Conservation (phyloP, 1,139 yeast species). For the Kazachstania sp. region DNA sequence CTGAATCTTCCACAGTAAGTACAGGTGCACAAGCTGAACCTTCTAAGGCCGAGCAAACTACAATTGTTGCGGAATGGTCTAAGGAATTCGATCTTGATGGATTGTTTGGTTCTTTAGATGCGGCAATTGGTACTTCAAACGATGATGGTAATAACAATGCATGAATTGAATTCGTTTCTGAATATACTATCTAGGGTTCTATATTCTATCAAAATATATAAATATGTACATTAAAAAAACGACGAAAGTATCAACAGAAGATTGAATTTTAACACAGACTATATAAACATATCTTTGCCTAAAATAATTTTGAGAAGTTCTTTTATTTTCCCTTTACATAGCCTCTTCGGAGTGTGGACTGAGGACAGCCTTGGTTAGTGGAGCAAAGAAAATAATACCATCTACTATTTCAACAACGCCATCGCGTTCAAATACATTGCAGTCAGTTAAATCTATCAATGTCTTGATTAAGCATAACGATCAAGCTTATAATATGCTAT, state of each 20-base stretch:
- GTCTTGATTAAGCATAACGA: neutral
- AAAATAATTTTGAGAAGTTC: too few relatives aligned
- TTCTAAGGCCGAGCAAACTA: constrained; percentile 58
- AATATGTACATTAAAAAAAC: neutral
- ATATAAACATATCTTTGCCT: neutral
- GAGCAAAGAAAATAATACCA: too few relatives aligned
- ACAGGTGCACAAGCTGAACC: constrained; percentile 32
- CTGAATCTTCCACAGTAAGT: constrained; percentile 23
- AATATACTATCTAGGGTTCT: neutral
- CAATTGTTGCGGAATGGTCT: constrained; percentile 86
- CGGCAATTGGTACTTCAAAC: constrained; percentile 19
- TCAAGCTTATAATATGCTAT: neutral
- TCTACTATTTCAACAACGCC: too few relatives aligned
- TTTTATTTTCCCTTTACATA: too few relatives aligned
- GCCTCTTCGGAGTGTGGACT: too few relatives aligned
- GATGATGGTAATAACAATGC: constrained; percentile 15
- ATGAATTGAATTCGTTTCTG: neutral
- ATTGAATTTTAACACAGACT: neutral
- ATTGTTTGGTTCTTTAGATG: constrained; percentile 41
- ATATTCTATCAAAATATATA: neutral
- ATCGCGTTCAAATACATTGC: too few relatives aligned
- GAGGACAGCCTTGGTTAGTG: too few relatives aligned
- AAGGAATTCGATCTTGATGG: constrained; percentile 89
- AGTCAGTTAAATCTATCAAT: too few relatives aligned
- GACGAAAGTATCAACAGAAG: neutral